phyloP scores from a whole-genome alignment of 352 stramenopile species.

The Bremia lactucae region DNA sequence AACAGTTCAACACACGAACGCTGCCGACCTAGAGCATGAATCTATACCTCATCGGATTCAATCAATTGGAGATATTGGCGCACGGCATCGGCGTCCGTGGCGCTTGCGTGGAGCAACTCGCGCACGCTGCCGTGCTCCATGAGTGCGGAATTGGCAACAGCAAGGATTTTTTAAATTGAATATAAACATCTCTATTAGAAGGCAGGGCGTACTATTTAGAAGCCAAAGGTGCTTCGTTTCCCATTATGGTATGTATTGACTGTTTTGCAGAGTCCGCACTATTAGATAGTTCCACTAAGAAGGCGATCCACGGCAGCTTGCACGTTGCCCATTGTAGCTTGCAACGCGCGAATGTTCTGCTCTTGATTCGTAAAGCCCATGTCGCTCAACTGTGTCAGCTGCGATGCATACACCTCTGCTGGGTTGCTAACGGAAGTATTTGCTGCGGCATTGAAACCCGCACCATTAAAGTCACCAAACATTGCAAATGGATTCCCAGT shows the following conservation, averaged over 20 bases:
- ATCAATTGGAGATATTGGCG: conserved; percentile 49
- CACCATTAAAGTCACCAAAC: conserved; percentile 33
- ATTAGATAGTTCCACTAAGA: conserved; percentile 58
- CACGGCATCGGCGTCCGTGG: conserved; percentile 48
- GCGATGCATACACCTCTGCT: conserved; percentile 76
- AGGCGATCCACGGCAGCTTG: conserved; percentile 84
- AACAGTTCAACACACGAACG: background rate
- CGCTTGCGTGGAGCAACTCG: conserved; percentile 53
- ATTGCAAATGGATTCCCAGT: conserved; percentile 42
- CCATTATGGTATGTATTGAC: background rate
- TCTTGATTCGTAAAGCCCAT: conserved; percentile 88
- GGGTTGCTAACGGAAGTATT: conserved; percentile 44
- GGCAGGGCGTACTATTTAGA: background rate
- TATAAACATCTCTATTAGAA: conserved; percentile 1
- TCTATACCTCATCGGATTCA: conserved; percentile 42
- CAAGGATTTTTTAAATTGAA: background rate
- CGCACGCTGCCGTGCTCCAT: conserved; percentile 29
- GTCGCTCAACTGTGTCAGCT: conserved; percentile 83
- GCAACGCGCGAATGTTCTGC: conserved; percentile 80
- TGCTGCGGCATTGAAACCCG: conserved; percentile 7
- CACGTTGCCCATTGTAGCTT: conserved; percentile 82
- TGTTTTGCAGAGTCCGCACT: background rate
- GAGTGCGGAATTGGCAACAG: conserved; percentile 1
- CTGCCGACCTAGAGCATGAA: background rate
- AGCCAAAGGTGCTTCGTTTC: background rate